Evolutionary conservation across 495 filamentous ascomycete genomes (phyloP).

Genomic region (Melanomma pulvis-pyrius): DNA sequence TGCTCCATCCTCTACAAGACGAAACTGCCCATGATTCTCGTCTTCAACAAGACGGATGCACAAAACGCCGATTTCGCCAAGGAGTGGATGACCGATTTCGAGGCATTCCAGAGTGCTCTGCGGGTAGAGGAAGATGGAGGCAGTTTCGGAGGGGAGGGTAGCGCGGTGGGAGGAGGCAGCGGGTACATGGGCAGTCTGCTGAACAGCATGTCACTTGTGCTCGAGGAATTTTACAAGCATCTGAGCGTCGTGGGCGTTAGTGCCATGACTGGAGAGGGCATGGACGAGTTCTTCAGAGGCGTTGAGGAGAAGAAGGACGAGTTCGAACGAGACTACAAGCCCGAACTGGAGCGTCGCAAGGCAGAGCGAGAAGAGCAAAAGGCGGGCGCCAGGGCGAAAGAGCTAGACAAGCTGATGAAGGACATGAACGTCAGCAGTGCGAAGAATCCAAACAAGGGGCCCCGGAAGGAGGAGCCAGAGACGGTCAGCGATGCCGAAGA

Average conservation of each 20-base stretch:
- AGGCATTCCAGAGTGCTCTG: constrained; percentile 88
- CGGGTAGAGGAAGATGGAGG: constrained; percentile 75
- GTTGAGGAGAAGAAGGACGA: constrained; percentile 85
- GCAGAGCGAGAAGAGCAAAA: constrained; percentile 75
- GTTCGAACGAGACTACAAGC: constrained; percentile 88
- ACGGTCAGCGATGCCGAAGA: constrained; percentile 65
- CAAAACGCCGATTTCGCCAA: constrained; percentile 89
- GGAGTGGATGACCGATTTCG: constrained; percentile 99
- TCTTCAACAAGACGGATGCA: constrained; percentile 98
- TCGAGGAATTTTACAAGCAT: constrained; percentile 97
- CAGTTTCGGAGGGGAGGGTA: constrained; percentile 74
- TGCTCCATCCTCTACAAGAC: constrained; percentile 99
- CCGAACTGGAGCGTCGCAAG: constrained; percentile 80
- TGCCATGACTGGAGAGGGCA: constrained; percentile 86
- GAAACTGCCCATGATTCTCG: constrained; percentile 94
- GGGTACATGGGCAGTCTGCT: constrained; percentile 97
- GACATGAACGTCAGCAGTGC: constrained; percentile 76
- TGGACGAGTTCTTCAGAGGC: constrained; percentile 90
- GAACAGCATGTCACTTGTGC: constrained; percentile 96
- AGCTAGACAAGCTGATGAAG: constrained; percentile 89
- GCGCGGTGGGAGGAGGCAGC: constrained; percentile 67
- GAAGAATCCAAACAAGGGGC: constrained; percentile 45
- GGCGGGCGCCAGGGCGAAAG: constrained; percentile 68
- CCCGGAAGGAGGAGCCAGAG: constrained; percentile 51
- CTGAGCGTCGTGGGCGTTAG: constrained; percentile 90